These are phyloP conservation scores for Rhodotorula taiwanensis DNA, from an alignment of 768 basidiomycete species.

Conservation along the genomic window DNA sequence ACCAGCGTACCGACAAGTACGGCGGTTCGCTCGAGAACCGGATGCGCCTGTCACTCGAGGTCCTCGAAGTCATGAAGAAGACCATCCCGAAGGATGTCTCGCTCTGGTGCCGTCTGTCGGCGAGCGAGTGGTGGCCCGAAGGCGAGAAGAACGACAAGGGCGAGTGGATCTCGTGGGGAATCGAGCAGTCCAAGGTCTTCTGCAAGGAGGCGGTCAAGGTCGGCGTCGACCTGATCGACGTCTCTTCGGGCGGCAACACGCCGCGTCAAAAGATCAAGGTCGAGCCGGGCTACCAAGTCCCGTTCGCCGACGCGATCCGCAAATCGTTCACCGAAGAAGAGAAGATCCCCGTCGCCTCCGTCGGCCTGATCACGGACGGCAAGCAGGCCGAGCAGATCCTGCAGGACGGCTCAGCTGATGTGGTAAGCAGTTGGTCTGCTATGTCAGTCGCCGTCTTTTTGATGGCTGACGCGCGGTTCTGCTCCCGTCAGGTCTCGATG, in stretches of 20 bases:
- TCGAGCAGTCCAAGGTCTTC: constrained; percentile 59
- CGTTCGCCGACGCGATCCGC: constrained; percentile 62
- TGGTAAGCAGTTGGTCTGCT: constrained; percentile 50
- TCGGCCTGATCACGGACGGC: constrained; percentile 66
- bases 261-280: constrained; percentile 55
- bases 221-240: constrained; percentile 72
- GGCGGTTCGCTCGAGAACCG: constrained; percentile 67
- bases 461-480: not conserved
- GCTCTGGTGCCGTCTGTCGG: constrained; percentile 65
- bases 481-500: constrained; percentile 41
- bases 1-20: constrained; percentile 62
- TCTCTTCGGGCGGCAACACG: constrained; percentile 63
- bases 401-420: constrained; percentile 61
- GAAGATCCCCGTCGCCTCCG: constrained; percentile 45
- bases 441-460: too few relatives aligned
- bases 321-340: constrained; percentile 48
- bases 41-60: constrained; percentile 58
- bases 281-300: constrained; percentile 61
- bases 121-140: constrained; percentile 59
- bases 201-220: constrained; percentile 44
- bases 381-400: constrained; percentile 60
- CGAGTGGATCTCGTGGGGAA: constrained; percentile 63
- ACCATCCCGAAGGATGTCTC: constrained; percentile 58
- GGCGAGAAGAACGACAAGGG: constrained; percentile 56
- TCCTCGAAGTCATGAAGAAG: constrained; percentile 53